Evolutionary conservation across 2,329 filamentous ascomycete genomes (phyloP).

Genomic region (Dichotomopilus funicola): DNA sequence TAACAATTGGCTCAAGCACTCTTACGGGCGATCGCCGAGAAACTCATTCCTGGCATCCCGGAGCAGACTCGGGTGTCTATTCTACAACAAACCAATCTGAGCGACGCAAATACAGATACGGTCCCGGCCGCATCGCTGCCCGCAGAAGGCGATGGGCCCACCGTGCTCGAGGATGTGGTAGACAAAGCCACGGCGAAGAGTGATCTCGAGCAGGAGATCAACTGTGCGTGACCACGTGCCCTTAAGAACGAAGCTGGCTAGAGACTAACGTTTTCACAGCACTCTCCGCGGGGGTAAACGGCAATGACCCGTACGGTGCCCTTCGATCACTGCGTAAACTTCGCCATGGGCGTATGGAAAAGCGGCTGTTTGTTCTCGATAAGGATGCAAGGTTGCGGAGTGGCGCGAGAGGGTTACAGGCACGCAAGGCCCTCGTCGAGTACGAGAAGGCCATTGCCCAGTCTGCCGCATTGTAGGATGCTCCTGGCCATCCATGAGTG

Average conservation of each 20-base stretch:
- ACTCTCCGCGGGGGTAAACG: conserved; percentile 55
- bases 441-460: conserved; percentile 61
- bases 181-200: conserved; percentile 52
- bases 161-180: conserved; percentile 63
- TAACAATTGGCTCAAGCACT: conserved; percentile 43
- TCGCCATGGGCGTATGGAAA: conserved; percentile 54
- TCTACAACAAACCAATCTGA: conserved; percentile 58
- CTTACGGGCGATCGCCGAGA: conserved; percentile 67
- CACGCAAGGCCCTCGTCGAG: conserved; percentile 65
- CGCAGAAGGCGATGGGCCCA: conserved; percentile 17
- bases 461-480: conserved; percentile 44
- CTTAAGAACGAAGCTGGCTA: neutral
- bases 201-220: conserved; percentile 54
- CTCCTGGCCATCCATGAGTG: neutral
- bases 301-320: conserved; percentile 49
- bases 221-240: conserved; percentile 35
- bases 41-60: conserved; percentile 70
- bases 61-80: conserved; percentile 59
- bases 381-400: conserved; percentile 69
- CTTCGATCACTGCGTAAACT: conserved; percentile 56
- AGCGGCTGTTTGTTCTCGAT: conserved; percentile 60
- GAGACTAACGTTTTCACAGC: conserved; percentile 30
- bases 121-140: conserved; percentile 8
- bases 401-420: conserved; percentile 66
- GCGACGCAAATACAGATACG: conserved; percentile 27